Base-by-base conservation (phyloP, 2,329 filamentous ascomycete species). In the Paradendryphiella salina region DNA sequence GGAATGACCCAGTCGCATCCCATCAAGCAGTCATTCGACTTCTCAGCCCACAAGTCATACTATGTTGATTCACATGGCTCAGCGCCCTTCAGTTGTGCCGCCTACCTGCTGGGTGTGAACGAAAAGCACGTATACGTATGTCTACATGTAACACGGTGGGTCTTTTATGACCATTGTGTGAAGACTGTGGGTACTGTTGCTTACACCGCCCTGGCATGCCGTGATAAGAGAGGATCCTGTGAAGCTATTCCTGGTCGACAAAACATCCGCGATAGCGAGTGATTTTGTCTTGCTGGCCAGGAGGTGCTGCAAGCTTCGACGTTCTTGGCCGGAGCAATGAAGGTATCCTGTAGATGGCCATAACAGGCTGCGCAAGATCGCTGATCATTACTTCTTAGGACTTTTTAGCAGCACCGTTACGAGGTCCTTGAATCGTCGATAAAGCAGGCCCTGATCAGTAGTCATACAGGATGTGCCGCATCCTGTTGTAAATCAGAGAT, bases 371-470 rank as follows among this genome's bases (percentile, higher is more conserved):
- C 10, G 8, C 7, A 26, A 10, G 23, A 3, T 26, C 23, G 23
- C 23, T 26, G 23, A 26, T 26, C 23, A 26, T 26, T 26, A 10
- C 23, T 38, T n/a, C 20, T 5, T 14, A 38, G 21, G 36, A 14
- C 14, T 14, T 4, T 15, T 26, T 10, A 9, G n/a, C 11, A 15
- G 15, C 11, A n/a, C 23, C n/a, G 29, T 13, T 15, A 43, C 35
- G 20, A 35, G 32, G 38, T 50, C 15, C 14, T 31, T 32, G 14
- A 26, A 35, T 41, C 37, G 23, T 17, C 48, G 35, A 36, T 41
- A 32, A n/a, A 14, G 14, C 48, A 26, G 15, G 20, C 23, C 17
- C 29, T 26, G 8, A 37, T 38, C 31, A 15, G 15, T 29, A 17
- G n/a, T 26, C 18, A 26, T 34, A 40, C 39, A 28, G 18, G 46